Evolutionary conservation across 768 basidiomycete genomes (phyloP), one percentile per base, ranked within the genome.

Genomic region (Suillus americanus): DNA sequence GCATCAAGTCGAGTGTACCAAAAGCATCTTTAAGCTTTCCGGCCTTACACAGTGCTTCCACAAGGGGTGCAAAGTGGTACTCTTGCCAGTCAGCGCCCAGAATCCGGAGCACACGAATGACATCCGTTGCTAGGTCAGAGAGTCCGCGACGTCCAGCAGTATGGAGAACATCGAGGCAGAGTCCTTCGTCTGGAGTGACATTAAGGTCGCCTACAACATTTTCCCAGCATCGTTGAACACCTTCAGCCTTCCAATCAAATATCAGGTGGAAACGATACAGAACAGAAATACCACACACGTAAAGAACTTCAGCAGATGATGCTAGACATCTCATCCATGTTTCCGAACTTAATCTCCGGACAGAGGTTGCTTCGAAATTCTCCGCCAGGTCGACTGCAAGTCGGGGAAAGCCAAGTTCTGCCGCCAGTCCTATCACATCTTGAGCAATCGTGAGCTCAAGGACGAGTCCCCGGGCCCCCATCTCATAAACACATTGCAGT

Each of bases 111-210:
- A 83, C 77, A 1, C 81, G 84, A 48, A 95, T 76, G 35, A 84
- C 90, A 48, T 88, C 86, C 16, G 84, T 79, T 28, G 89, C 92
- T 1, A 95, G 81, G 54, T 86, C 84, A 6, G 90, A 84, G 40
- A 86, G 78, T n/a, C 91, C 92, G 66, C 85, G 80, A 12, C 92
- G 87, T 50, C 84, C 91, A 18, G 91, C 91, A 1, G 89, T 86
- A 67, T 90, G 81, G 45, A 95, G 84, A 28, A 94, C 85, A 28
- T 84, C 81, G 18, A 89, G 68, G 68, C 89, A 88, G 33, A 89
- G 74, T 0, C 94, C 93, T 78, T 95, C 92, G 67, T 91, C 89
- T 0, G 90, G 91, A 4, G 79, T 77, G 51, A 90, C 69, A 59
- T 80, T 78, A 25, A 86, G 73, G 16, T 81, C 79, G 20, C 83